These are phyloP conservation scores for Obelidium mucronatum DNA, from an alignment of 192 early-diverging fungal genomes.

Conservation along the genomic window DNA sequence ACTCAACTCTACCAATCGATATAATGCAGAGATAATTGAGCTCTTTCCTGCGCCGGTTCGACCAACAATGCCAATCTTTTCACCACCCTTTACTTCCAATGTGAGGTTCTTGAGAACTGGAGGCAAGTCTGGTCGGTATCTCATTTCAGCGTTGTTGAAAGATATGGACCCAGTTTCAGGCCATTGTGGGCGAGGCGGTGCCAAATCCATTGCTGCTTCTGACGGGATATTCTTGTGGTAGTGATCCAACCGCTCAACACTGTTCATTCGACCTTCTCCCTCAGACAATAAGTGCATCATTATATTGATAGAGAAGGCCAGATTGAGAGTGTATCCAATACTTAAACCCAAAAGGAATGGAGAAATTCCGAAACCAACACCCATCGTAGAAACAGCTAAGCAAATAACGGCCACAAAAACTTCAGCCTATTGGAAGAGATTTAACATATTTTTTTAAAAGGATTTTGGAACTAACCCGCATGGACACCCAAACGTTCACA, in stretches of 20 bases:
- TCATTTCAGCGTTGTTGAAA: slow-evolving; percentile 45
- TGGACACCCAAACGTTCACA: slow-evolving; percentile 71
- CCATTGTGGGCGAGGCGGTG: slow-evolving; percentile 42
- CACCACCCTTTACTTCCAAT: slow-evolving; percentile 46
- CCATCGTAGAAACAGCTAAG: neutral
- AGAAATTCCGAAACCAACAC: slow-evolving; percentile 11
- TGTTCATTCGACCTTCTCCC: neutral
- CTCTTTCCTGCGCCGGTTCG: slow-evolving; percentile 59
- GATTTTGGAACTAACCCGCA: slow-evolving; percentile 18
- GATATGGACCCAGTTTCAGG: slow-evolving; percentile 47
- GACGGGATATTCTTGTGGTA: slow-evolving; percentile 5
- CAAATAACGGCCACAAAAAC: slow-evolving; percentile 19
- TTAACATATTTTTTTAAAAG: neutral
- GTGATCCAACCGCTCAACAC: slow-evolving; percentile 13
- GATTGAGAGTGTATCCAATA: slow-evolving; percentile 1
- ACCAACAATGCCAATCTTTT: slow-evolving; percentile 59
- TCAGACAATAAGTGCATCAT: neutral
- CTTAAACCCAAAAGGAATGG: neutral
- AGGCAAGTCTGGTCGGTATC: slow-evolving; percentile 53
- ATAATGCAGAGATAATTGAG: slow-evolving; percentile 55
- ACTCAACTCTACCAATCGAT: slow-evolving; percentile 59
- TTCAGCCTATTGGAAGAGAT: slow-evolving; percentile 14
- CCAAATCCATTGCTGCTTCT: slow-evolving; percentile 62
- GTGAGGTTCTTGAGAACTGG: slow-evolving; percentile 42
- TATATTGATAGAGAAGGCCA: neutral